These are phyloP conservation scores for Otatea glauca DNA, from an alignment of 176 grass and related monocot species.

Conservation along the genomic window DNA sequence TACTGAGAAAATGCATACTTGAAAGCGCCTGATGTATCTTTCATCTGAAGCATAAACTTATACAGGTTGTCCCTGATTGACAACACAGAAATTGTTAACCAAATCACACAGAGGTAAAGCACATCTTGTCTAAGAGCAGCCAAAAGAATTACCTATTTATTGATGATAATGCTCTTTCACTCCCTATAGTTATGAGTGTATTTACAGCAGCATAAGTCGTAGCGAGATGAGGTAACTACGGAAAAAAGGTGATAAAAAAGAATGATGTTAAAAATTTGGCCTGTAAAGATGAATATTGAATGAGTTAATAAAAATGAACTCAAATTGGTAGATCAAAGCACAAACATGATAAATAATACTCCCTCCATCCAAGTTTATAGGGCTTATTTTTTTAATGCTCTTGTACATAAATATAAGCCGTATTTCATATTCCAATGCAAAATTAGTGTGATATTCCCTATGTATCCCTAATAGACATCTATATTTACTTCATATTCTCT, in stretches of 20 bases:
- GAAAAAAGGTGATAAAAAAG: constrained; percentile 28
- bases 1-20: constrained; percentile 57
- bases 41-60: constrained; percentile 82
- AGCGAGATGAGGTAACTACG: constrained; percentile 92
- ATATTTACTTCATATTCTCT: no score
- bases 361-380: no score
- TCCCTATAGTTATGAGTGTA: constrained; percentile 81
- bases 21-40: constrained; percentile 88
- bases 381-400: no score
- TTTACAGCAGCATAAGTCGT: constrained; percentile 98
- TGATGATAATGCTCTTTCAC: constrained; percentile 77
- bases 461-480: no score
- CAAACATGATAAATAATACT: not conserved
- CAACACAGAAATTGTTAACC: constrained; percentile 43
- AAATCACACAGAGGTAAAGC: constrained; percentile 22
- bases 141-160: constrained; percentile 78
- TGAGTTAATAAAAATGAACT: constrained; percentile 14
- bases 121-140: constrained; percentile 27
- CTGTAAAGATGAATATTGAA: constrained; percentile 23
- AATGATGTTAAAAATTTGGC: not conserved
- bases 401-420: no score
- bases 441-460: no score
- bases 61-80: constrained; percentile 64
- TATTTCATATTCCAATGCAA: no score
- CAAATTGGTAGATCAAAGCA: constrained; percentile 12